Evolutionary conservation across 495 filamentous ascomycete species (phyloP).

Genomic region (Penicillium bovifimosum): DNA sequence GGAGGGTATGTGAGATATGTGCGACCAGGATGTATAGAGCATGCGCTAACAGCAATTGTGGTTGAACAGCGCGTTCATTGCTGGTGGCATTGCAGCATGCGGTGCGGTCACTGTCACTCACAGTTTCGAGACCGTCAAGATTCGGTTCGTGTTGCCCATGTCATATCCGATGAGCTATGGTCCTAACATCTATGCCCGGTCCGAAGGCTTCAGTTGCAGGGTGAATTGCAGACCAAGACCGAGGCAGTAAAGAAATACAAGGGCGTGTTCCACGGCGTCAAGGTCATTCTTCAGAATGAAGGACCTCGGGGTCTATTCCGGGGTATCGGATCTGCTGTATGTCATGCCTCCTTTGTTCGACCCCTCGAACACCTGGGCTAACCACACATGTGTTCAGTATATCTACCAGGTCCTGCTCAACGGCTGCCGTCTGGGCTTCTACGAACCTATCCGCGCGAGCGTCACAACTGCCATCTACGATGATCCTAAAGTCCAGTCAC

Average conservation of each 20-base stretch:
- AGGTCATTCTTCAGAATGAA: slow-evolving; percentile 88
- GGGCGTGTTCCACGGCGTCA: slow-evolving; percentile 87
- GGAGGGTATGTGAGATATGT: slow-evolving; percentile 36
- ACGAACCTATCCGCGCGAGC: slow-evolving; percentile 79
- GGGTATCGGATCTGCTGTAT: slow-evolving; percentile 79
- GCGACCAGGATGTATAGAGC: neutral
- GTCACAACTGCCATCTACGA: slow-evolving; percentile 63
- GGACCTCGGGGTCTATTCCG: slow-evolving; percentile 80
- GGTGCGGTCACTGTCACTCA: slow-evolving; percentile 97
- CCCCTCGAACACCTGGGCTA: neutral
- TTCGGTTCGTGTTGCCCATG: slow-evolving; percentile 54
- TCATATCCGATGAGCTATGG: neutral
- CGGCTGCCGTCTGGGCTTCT: slow-evolving; percentile 94
- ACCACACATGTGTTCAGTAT: slow-evolving; percentile 49
- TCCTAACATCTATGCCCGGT: neutral
- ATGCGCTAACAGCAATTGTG: slow-evolving; percentile 10
- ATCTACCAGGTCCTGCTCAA: slow-evolving; percentile 96
- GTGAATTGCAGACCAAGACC: slow-evolving; percentile 83
- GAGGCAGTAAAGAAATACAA: slow-evolving; percentile 81
- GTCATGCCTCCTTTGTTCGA: slow-evolving; percentile 10
- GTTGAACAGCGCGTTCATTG: slow-evolving; percentile 64
- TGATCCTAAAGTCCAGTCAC: slow-evolving; percentile 68
- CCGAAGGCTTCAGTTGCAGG: slow-evolving; percentile 84
- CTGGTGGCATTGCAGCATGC: slow-evolving; percentile 92
- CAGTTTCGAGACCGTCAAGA: slow-evolving; percentile 98